Conservation (phyloP, 2,329 filamentous ascomycete species). For the Plectosphaerella sp. region DNA sequence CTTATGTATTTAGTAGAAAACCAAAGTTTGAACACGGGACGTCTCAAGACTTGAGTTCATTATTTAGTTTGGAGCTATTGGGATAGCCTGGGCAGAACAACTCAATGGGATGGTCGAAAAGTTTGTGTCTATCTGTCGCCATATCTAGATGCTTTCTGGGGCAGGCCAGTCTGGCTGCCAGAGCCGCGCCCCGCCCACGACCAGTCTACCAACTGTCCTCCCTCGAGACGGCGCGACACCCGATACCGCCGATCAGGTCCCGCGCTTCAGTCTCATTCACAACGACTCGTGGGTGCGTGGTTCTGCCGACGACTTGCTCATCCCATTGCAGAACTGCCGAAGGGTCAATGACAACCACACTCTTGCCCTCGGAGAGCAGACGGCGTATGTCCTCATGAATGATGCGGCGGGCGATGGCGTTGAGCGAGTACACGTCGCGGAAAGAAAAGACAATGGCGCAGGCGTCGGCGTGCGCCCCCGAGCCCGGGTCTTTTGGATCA, state of each 20-base stretch:
- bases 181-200: too few species aligned
- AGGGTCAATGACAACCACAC: constrained; percentile 25
- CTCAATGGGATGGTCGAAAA: too few species aligned
- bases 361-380: constrained; percentile 16
- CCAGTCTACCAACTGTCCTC: constrained; percentile 13
- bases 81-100: too few species aligned
- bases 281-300: constrained; percentile 14
- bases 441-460: constrained; percentile 27
- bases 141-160: too few species aligned
- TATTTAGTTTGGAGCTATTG: too few species aligned
- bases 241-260: constrained; percentile 21
- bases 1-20: too few species aligned
- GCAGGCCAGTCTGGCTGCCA: too few species aligned
- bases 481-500: constrained; percentile 16
- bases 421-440: constrained; percentile 25
- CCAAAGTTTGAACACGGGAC: too few species aligned
- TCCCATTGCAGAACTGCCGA: constrained; percentile 16
- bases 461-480: constrained; percentile 16
- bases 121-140: too few species aligned
- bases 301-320: constrained; percentile 3
- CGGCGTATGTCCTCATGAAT: constrained; percentile 21
- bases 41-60: too few species aligned
- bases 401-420: constrained; percentile 20
- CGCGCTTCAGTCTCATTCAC: constrained; percentile 19
- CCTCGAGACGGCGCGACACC: constrained; percentile 19